A percentile compares a stretch with the other conserved stretches of the same genome.
phyloP scores from a whole-genome alignment of 2,329 filamentous ascomycete species.

The Juglanconis sp. region DNA sequence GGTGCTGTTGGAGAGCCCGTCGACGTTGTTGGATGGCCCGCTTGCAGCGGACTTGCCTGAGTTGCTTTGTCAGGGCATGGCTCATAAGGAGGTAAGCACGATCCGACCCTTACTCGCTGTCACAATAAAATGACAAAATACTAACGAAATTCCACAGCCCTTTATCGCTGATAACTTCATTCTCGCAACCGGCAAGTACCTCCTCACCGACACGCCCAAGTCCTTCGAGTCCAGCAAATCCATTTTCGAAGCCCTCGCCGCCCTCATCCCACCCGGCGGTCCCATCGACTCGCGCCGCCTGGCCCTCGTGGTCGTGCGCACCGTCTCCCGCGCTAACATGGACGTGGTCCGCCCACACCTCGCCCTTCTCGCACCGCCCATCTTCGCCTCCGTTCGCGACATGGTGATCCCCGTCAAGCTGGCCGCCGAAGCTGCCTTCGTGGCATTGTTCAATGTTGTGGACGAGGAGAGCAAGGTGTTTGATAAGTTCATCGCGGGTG shows the following conservation, averaged over 20 bases:
- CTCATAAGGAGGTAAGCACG: constrained; percentile 66
- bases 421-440: constrained; percentile 89
- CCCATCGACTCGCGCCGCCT: constrained; percentile 82
- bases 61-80: constrained; percentile 77
- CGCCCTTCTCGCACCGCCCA: constrained; percentile 70
- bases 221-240: constrained; percentile 74
- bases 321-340: constrained; percentile 73
- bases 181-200: constrained; percentile 85
- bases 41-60: constrained; percentile 72
- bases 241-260: constrained; percentile 75
- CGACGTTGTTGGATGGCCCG: constrained; percentile 60
- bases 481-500: constrained; percentile 79
- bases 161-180: constrained; percentile 86
- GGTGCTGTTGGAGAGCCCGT: constrained; percentile 76
- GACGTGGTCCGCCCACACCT: constrained; percentile 82
- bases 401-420: constrained; percentile 92
- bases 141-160: constrained; percentile 44
- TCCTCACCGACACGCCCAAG: constrained; percentile 67
- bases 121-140: not conserved
- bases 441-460: constrained; percentile 85
- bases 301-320: constrained; percentile 82
- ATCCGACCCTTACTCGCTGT: not conserved
- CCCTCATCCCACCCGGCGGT: constrained; percentile 72
- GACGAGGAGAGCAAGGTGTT: constrained; percentile 84
- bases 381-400: constrained; percentile 89